Percentiles rank a stretch among this genome's conserved stretches.
phyloP scores from a whole-genome alignment of 2,329 filamentous ascomycete species.

The Arthrinium phaeospermum region DNA sequence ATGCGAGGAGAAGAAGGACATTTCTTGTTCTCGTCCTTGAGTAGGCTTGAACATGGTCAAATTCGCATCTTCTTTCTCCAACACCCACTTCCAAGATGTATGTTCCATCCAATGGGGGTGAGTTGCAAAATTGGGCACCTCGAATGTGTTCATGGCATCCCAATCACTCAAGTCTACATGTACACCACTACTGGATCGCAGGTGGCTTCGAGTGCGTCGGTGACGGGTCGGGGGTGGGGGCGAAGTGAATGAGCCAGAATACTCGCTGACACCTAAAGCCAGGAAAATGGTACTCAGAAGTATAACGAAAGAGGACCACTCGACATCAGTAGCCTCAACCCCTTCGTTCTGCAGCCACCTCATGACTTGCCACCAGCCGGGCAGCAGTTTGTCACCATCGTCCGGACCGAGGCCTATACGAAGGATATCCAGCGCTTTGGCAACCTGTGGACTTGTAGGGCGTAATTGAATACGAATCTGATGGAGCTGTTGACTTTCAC shows the following conservation, averaged over 20 bases:
- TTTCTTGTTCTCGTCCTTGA: constrained; percentile 32
- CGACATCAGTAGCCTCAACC: constrained; percentile 54
- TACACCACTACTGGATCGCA: constrained; percentile 40
- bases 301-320: constrained; percentile 74
- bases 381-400: constrained; percentile 65
- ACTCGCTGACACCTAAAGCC: constrained; percentile 52
- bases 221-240: constrained; percentile 25
- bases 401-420: constrained; percentile 67
- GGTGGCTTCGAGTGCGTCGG: constrained; percentile 32
- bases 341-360: constrained; percentile 67
- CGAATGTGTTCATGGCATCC: constrained; percentile 52
- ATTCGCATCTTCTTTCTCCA: constrained; percentile 57
- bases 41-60: constrained; percentile 34
- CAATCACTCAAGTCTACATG: constrained; percentile 46
- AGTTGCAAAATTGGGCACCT: constrained; percentile 54
- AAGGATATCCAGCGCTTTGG: constrained; percentile 65
- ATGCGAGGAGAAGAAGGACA: constrained; percentile 54
- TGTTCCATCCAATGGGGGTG: constrained; percentile 65
- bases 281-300: constrained; percentile 69
- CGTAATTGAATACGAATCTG: constrained; percentile 72
- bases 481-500: constrained; percentile 63
- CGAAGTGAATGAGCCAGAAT: constrained; percentile 32
- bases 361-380: constrained; percentile 76
- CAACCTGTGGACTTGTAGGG: constrained; percentile 67
- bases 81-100: constrained; percentile 73